These are phyloP conservation scores for Kwoniella mangroviensis DNA, from an alignment of 768 basidiomycete genomes.

Conservation along the genomic window DNA sequence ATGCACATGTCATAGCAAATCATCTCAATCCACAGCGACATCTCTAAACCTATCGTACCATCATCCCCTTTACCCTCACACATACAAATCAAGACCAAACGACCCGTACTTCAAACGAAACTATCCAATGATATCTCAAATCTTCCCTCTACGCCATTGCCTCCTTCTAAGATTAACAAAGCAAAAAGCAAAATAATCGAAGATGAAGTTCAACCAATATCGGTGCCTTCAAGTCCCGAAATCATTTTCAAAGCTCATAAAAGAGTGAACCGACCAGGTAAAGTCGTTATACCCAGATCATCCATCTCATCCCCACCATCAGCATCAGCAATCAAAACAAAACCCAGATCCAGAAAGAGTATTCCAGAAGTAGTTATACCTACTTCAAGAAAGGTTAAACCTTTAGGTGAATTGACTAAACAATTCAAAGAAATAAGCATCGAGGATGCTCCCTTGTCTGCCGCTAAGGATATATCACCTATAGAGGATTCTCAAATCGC, in stretches of 20 bases:
- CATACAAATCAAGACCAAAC: slow-evolving; percentile 8
- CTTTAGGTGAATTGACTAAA: slow-evolving; percentile 4
- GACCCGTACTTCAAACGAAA: slow-evolving; percentile 37
- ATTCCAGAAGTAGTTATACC: slow-evolving; percentile 26
- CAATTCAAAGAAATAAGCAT: slow-evolving; percentile 12
- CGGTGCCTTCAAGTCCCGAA: slow-evolving; percentile 17
- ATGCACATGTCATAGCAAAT: slow-evolving; percentile 35
- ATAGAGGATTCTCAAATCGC: slow-evolving; percentile 1
- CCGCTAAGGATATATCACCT: no score
- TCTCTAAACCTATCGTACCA: not conserved
- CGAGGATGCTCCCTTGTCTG: not conserved
- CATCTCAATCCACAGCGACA: slow-evolving; percentile 48
- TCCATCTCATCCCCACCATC: not conserved
- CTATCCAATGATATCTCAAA: slow-evolving; percentile 27
- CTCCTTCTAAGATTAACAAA: not conserved
- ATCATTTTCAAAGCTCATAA: slow-evolving; percentile 11
- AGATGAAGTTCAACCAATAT: not conserved
- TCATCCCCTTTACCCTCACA: slow-evolving; percentile 9
- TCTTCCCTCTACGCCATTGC: slow-evolving; percentile 20
- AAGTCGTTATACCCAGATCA: slow-evolving; percentile 14
- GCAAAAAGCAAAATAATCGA: not conserved
- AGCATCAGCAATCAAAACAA: not conserved
- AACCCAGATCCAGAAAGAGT: not conserved
- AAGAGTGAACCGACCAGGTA: slow-evolving; percentile 11
- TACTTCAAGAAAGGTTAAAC: slow-evolving; percentile 8